These are phyloP conservation scores for Rhododendron williamsianum DNA, from an alignment of 148 eudicot species.

Conservation along the genomic window DNA sequence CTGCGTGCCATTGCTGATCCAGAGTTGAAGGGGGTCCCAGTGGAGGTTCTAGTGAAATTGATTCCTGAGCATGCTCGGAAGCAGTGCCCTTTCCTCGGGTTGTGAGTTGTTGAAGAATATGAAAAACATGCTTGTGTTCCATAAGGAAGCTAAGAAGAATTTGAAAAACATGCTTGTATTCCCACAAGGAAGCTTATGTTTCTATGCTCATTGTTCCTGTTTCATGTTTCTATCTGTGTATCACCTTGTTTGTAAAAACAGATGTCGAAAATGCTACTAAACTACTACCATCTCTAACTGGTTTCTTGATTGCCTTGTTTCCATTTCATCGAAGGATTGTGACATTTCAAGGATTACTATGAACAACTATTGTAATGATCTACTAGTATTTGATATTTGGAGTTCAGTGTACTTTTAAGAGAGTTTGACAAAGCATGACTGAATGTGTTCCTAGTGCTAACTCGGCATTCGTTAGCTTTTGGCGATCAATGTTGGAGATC, in stretches of 20 bases:
- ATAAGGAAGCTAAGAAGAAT: conserved; percentile 24
- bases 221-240: conserved; percentile 1
- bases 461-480: neutral
- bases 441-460: neutral
- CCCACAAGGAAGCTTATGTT: conserved; percentile 19
- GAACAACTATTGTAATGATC: neutral
- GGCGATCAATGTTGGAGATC: neutral
- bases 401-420: conserved; percentile 1
- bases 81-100: conserved; percentile 48
- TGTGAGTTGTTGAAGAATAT: conserved; percentile 22
- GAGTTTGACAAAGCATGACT: neutral
- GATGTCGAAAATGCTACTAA: conserved; percentile 12
- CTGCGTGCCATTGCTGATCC: neutral
- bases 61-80: conserved; percentile 59
- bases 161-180: conserved; percentile 9
- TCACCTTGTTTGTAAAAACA: conserved; percentile 17
- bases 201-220: conserved; percentile 7
- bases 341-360: conserved; percentile 1
- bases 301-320: neutral
- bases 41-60: conserved; percentile 39
- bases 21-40: conserved; percentile 54
- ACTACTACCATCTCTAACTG: neutral
- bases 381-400: conserved; percentile 4
- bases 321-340: conserved; percentile 6
- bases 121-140: conserved; percentile 8